These are phyloP conservation scores for Dillenia suffruticosa DNA, from an alignment of 164 flowering plant genomes.

Conservation along the genomic window DNA sequence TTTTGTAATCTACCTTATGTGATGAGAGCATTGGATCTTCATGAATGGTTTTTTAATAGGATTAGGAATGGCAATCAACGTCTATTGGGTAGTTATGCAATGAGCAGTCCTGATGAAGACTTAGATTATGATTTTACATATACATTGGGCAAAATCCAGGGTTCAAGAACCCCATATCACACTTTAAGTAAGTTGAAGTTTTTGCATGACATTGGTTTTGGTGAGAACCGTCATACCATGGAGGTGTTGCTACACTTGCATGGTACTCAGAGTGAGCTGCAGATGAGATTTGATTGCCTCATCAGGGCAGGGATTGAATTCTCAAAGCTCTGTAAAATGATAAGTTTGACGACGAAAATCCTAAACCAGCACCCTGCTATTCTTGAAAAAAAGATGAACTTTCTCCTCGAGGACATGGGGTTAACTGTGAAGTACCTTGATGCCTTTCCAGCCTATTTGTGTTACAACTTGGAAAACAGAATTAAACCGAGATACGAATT, in stretches of 20 bases:
- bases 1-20: slow-evolving; percentile 56
- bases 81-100: slow-evolving; percentile 30
- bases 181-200: slow-evolving; percentile 42
- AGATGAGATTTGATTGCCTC: slow-evolving; percentile 55
- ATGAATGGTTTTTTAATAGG: slow-evolving; percentile 50
- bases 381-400: slow-evolving; percentile 40
- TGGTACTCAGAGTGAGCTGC: slow-evolving; percentile 40
- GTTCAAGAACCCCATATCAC: slow-evolving; percentile 20
- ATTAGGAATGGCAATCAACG: slow-evolving; percentile 38
- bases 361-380: slow-evolving; percentile 43
- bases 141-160: slow-evolving; percentile 28
- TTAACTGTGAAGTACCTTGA: slow-evolving; percentile 37
- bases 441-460: slow-evolving; percentile 50
- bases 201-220: slow-evolving; percentile 60
- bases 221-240: slow-evolving; percentile 47
- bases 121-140: slow-evolving; percentile 27
- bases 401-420: slow-evolving; percentile 40
- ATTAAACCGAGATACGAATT: slow-evolving; percentile 58
- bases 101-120: slow-evolving; percentile 26
- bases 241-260: slow-evolving; percentile 34
- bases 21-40: slow-evolving; percentile 54
- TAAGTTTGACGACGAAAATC: slow-evolving; percentile 37
- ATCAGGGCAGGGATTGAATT: slow-evolving; percentile 40
- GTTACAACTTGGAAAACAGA: slow-evolving; percentile 54
- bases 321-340: slow-evolving; percentile 45